Conservation (phyloP, 495 filamentous ascomycete species). For the Paragyromitra xinjiangensis region DNA sequence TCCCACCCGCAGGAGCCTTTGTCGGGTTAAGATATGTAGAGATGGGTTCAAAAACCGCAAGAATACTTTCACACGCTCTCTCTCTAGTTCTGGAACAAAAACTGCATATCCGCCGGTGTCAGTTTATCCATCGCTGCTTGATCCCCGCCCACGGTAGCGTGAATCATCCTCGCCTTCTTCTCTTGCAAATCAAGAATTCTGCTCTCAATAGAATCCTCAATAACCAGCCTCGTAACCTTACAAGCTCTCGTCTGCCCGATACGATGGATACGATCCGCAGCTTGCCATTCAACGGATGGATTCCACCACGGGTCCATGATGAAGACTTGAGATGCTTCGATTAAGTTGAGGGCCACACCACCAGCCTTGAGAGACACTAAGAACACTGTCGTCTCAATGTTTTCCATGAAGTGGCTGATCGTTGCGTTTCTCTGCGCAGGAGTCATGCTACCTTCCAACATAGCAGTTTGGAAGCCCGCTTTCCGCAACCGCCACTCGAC, state of each 20-base stretch:
- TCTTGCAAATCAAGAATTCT: slow-evolving; percentile 94
- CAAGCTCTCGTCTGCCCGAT: slow-evolving; percentile 94
- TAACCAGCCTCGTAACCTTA: slow-evolving; percentile 90
- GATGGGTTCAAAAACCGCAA: background rate
- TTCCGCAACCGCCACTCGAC: slow-evolving; percentile 95
- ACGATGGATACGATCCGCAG: slow-evolving; percentile 93
- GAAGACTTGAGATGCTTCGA: slow-evolving; percentile 91
- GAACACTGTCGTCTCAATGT: slow-evolving; percentile 90
- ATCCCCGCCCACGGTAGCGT: slow-evolving; percentile 92
- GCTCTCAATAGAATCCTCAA: slow-evolving; percentile 94
- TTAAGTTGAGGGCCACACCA: slow-evolving; percentile 93
- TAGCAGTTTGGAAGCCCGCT: slow-evolving; percentile 95
- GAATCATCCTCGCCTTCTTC: slow-evolving; percentile 96
- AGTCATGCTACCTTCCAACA: slow-evolving; percentile 96
- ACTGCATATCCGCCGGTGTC: slow-evolving; percentile 90
- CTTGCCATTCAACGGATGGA: slow-evolving; percentile 96
- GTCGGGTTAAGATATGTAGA: background rate
- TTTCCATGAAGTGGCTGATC: slow-evolving; percentile 93
- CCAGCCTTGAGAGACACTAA: slow-evolving; percentile 94
- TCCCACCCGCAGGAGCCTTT: background rate
- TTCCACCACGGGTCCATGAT: slow-evolving; percentile 99
- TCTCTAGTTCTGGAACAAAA: slow-evolving; percentile 71
- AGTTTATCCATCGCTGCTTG: slow-evolving; percentile 86
- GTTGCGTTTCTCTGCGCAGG: slow-evolving; percentile 89
- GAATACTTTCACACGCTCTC: background rate